Conservation (phyloP, 176 grass and related monocot species). For the Phragmites australis region DNA sequence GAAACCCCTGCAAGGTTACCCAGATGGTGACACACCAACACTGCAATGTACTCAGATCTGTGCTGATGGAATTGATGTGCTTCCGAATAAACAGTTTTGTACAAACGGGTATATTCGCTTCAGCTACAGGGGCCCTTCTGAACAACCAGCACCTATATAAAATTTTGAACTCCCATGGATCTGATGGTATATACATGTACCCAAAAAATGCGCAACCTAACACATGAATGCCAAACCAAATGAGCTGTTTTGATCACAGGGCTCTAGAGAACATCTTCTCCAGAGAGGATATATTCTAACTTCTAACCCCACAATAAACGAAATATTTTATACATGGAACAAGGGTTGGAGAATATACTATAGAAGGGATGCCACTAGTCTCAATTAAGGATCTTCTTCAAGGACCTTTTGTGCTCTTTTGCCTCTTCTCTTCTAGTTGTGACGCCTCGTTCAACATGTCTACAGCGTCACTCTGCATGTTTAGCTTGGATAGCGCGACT, state of each 20-base stretch:
- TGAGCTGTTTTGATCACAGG: neutral
- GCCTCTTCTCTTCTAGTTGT: conserved; percentile 87
- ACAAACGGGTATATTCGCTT: conserved; percentile 46
- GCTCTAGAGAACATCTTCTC: conserved; percentile 24
- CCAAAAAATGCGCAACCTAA: conserved; percentile 44
- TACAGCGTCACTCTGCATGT: conserved; percentile 81
- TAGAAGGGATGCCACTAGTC: conserved; percentile 22
- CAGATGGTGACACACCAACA: neutral
- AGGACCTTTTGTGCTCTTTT: conserved; percentile 51
- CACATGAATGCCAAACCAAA: conserved; percentile 26
- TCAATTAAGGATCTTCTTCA: conserved; percentile 24
- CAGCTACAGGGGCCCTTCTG: conserved; percentile 17
- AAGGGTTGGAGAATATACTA: conserved; percentile 29
- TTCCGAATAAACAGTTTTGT: conserved; percentile 36
- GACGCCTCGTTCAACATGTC: conserved; percentile 95
- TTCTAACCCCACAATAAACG: conserved; percentile 17
- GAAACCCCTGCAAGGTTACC: neutral
- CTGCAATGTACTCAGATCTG: neutral
- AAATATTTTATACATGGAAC: conserved; percentile 13
- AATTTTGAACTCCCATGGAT: neutral
- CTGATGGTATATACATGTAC: conserved; percentile 42
- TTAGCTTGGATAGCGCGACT: conserved; percentile 78
- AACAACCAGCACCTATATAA: conserved; percentile 31
- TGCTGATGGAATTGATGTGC: neutral
- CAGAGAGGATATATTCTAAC: neutral